Percentiles rank a stretch among this genome's conserved stretches.
Conservation (phyloP, 2,329 filamentous ascomycete species). For the Botrytis fragariae region DNA sequence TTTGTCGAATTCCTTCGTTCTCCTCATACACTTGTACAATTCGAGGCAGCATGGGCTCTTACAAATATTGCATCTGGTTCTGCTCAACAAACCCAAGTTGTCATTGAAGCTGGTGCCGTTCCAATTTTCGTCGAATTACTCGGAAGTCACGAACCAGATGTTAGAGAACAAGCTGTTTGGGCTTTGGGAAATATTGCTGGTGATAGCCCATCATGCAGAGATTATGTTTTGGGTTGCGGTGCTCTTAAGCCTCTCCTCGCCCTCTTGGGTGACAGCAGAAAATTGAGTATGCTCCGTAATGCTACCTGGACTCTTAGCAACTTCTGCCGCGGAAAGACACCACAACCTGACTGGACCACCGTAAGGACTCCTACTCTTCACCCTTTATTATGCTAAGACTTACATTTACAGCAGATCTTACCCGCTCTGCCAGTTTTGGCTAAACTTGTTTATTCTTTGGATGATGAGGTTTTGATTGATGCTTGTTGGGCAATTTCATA, state of each 20-base stretch:
- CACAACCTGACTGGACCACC: conserved; percentile 95
- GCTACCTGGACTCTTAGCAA: conserved; percentile 99
- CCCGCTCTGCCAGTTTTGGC: conserved; percentile 91
- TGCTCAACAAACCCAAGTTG: conserved; percentile 95
- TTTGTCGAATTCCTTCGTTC: conserved; percentile 98
- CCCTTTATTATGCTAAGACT: conserved; percentile 30
- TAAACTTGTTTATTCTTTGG: conserved; percentile 97
- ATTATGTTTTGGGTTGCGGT: conserved; percentile 90
- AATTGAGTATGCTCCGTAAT: conserved; percentile 98
- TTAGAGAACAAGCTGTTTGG: conserved; percentile 97
- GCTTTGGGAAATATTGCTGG: conserved; percentile 97
- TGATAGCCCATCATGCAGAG: conserved; percentile 94
- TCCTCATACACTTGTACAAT: conserved; percentile 96
- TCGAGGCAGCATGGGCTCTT: conserved; percentile 97
- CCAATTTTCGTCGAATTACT: conserved; percentile 98
- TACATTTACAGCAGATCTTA: conserved; percentile 64
- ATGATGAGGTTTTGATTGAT: conserved; percentile 97
- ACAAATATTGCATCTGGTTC: conserved; percentile 99
- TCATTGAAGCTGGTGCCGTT: conserved; percentile 96
- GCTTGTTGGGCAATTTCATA: conserved; percentile 99
- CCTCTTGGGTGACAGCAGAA: conserved; percentile 93
- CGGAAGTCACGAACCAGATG: conserved; percentile 93
- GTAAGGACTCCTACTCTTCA: conserved; percentile 52
- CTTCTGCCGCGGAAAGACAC: conserved; percentile 99
- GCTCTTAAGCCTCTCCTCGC: conserved; percentile 86